Evolutionary conservation across 2,329 filamentous ascomycete genomes (phyloP).

Genomic region (Cyphellophora europaea): DNA sequence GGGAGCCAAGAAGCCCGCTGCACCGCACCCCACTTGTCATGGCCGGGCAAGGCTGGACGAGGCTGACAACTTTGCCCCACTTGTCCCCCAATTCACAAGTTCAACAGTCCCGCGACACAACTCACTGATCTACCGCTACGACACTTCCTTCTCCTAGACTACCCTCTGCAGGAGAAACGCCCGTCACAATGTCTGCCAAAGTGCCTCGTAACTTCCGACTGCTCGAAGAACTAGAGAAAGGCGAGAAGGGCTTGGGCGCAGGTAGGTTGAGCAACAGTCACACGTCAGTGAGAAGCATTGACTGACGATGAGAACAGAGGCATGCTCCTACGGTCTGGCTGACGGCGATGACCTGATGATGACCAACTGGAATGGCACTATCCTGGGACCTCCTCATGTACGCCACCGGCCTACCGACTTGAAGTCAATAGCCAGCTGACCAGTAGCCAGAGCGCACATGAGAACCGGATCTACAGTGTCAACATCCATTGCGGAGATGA

Average conservation of each 20-base stretch:
- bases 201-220: conserved; percentile 94
- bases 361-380: conserved; percentile 98
- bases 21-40: too few species aligned
- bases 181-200: conserved; percentile 52
- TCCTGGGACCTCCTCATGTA: conserved; percentile 92
- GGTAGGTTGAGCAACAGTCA: conserved; percentile 39
- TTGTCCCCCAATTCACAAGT: too few species aligned
- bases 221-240: conserved; percentile 95
- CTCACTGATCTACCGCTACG: too few species aligned
- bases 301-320: conserved; percentile 50
- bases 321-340: conserved; percentile 91
- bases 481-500: conserved; percentile 88
- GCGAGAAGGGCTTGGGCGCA: conserved; percentile 92
- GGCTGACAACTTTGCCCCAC: too few species aligned
- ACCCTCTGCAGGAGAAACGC: too few species aligned
- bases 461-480: conserved; percentile 98
- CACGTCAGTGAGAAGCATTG: not conserved
- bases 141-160: too few species aligned
- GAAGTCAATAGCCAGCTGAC: not conserved
- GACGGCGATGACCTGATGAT: conserved; percentile 92
- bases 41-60: too few species aligned
- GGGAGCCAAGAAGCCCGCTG: too few species aligned
- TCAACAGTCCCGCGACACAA: too few species aligned
- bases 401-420: conserved; percentile 27
- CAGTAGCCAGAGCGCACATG: conserved; percentile 69